Percentiles rank a stretch among this genome's conserved stretches.
phyloP scores from a whole-genome alignment of 768 basidiomycete species.

The Russula vinacea region DNA sequence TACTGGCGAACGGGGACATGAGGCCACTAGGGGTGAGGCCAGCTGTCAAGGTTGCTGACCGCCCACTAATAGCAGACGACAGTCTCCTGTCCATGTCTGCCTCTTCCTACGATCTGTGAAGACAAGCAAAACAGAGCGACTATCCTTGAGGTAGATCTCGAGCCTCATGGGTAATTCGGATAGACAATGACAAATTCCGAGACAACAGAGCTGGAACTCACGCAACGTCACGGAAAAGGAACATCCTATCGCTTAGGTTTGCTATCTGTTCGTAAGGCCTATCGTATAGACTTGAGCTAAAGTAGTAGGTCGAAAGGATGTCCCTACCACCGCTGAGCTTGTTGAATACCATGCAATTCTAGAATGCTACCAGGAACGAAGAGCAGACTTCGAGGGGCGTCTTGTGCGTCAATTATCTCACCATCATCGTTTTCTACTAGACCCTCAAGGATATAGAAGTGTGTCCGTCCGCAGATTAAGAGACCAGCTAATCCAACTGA shows the following conservation, averaged over 20 bases:
- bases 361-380: conserved; percentile 83
- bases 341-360: conserved; percentile 74
- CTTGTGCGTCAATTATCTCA: conserved; percentile 82
- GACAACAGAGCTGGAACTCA: conserved; percentile 41
- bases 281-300: conserved; percentile 2
- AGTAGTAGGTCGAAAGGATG: not conserved
- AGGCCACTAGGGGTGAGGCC: conserved; percentile 42
- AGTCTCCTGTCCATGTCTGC: conserved; percentile 55
- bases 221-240: conserved; percentile 90
- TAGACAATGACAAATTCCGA: not conserved
- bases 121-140: conserved; percentile 79
- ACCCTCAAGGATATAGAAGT: conserved; percentile 89
- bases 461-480: conserved; percentile 79
- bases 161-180: conserved; percentile 46
- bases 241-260: conserved; percentile 75
- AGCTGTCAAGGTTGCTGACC: conserved; percentile 32
- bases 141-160: conserved; percentile 92
- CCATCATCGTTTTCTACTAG: conserved; percentile 83
- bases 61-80: conserved; percentile 43
- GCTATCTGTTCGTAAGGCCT: conserved; percentile 81
- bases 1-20: conserved; percentile 55
- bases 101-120: conserved; percentile 70
- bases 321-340: conserved; percentile 76
- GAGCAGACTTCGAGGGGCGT: conserved; percentile 77
- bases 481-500: conserved; percentile 60